These are phyloP conservation scores for Aspergillus saccharolyticus DNA, from an alignment of 495 filamentous ascomycete species.

Conservation along the genomic window DNA sequence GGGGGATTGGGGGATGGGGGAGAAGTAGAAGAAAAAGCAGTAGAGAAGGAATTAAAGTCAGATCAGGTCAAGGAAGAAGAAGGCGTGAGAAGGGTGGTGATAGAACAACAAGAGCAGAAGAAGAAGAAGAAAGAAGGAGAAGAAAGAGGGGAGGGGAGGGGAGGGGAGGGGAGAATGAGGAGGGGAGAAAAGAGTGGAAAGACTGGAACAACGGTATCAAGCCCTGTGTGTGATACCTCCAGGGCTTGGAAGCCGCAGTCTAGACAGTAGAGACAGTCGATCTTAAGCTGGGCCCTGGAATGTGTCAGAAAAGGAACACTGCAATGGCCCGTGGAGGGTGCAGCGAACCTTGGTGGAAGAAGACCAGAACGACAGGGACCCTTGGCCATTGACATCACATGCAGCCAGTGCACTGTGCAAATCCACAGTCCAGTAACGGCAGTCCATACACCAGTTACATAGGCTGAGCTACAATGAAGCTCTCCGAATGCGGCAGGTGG, in stretches of 20 bases:
- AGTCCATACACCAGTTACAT: too few species aligned
- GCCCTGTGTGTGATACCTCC: neutral
- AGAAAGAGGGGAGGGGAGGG: neutral
- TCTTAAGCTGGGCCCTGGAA: neutral
- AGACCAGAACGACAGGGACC: neutral
- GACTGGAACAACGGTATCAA: neutral
- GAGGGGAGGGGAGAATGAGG: too few species aligned
- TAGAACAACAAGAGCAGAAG: neutral
- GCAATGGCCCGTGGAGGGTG: neutral
- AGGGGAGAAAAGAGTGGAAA: neutral
- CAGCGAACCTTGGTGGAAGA: neutral
- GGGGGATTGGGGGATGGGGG: too few species aligned
- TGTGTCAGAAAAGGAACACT: neutral
- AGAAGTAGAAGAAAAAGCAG: neutral
- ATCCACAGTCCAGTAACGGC: too few species aligned
- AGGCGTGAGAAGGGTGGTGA: too few species aligned
- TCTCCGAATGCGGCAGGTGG: neutral
- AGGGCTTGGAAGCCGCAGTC: neutral
- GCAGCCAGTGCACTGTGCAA: too few species aligned
- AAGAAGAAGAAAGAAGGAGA: neutral
- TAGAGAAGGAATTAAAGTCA: neutral
- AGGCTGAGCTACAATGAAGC: too few species aligned
- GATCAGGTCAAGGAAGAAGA: neutral
- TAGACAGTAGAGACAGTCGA: neutral
- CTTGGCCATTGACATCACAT: neutral